phyloP scores from a whole-genome alignment of 176 grass and related monocot genomes.

The Zoysia pacifica region DNA sequence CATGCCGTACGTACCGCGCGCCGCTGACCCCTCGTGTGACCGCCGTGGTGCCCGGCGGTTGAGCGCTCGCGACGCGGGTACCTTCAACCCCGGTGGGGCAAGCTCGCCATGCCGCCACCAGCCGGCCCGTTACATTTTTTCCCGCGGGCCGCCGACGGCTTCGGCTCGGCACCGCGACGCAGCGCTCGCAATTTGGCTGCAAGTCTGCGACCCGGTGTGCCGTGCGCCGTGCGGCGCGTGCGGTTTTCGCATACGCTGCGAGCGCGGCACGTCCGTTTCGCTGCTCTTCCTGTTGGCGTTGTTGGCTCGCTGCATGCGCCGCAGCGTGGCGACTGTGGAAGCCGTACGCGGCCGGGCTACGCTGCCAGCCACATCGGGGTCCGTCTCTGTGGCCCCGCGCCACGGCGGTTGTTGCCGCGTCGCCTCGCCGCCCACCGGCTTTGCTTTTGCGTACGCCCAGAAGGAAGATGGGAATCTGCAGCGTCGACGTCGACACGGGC shows the following conservation, averaged over 20 bases:
- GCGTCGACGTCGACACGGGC: not conserved
- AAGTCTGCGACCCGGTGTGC: not conserved
- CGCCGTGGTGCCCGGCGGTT: not conserved
- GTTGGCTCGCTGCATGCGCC: conserved; percentile 33
- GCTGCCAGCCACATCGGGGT: not conserved
- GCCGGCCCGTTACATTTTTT: too few species aligned
- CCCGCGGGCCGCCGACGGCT: not conserved
- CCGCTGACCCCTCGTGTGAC: not conserved
- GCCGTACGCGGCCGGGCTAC: not conserved
- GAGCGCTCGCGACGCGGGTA: not conserved
- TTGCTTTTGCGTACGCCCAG: not conserved
- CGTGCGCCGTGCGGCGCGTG: not conserved
- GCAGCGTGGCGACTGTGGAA: not conserved
- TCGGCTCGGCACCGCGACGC: conserved; percentile 5
- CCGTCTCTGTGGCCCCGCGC: not conserved
- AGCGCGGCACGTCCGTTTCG: conserved; percentile 1
- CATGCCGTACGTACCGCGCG: not conserved
- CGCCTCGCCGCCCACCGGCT: not conserved
- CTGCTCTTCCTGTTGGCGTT: conserved; percentile 10
- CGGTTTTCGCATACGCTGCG: not conserved
- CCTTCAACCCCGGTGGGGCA: not conserved
- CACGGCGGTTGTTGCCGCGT: not conserved
- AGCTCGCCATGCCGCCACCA: not conserved
- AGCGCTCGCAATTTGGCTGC: not conserved
- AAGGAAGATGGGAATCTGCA: not conserved